Evolutionary conservation across 2,329 filamentous ascomycete species (phyloP), one percentile per base, ranked within the genome.

Genomic region (Alternaria longipes): DNA sequence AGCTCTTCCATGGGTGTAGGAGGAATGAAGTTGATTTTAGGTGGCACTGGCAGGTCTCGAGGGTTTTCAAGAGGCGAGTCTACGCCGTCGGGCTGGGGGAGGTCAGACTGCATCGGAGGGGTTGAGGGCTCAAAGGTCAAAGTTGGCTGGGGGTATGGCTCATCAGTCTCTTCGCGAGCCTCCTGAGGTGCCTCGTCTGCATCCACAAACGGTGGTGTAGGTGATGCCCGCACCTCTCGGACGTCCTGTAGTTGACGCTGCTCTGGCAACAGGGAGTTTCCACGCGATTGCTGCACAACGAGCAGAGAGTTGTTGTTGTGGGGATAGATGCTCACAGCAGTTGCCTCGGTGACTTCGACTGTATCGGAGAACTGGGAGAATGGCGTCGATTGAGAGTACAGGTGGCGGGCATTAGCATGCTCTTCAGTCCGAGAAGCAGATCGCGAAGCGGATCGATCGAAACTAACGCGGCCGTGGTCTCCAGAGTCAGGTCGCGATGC

Each of bases 251-350:
- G 22, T 32, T 73, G 65, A 11, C 42, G 61, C 11, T 58, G 55
- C 18, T 70, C 70, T 8, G 64, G 60, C 24, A 71, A 52, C 55
- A 74, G 64, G 0, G 72, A 70, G 36, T 68, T 75, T 12, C 67
- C 66, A 3, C 75, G 73, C 7, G 78, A 72, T 16, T 86, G 84
- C 67, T 90, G 85, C n/a, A 90, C 85, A n/a, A 90, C 76, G n/a
- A 89, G 78, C 5, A 90, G 76, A 7, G 86, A 89, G 44, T 86
- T 79, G 65, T 90, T 90, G 74, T 87, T 87, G 75, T 90, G 88
- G 3, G 87, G 84, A 63, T 85, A 89, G 34, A 89, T 83, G 60
- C 82, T 85, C 14, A 90, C 82, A 11, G 86, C 86, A 42, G 82
- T 87, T 9, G 87, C 88, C 72, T 90, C 86, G 60, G 82, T 85